Percentiles rank a stretch among this genome's conserved stretches.
Conservation (phyloP, 139 green algal genomes). For the Nannochloris sp. region DNA sequence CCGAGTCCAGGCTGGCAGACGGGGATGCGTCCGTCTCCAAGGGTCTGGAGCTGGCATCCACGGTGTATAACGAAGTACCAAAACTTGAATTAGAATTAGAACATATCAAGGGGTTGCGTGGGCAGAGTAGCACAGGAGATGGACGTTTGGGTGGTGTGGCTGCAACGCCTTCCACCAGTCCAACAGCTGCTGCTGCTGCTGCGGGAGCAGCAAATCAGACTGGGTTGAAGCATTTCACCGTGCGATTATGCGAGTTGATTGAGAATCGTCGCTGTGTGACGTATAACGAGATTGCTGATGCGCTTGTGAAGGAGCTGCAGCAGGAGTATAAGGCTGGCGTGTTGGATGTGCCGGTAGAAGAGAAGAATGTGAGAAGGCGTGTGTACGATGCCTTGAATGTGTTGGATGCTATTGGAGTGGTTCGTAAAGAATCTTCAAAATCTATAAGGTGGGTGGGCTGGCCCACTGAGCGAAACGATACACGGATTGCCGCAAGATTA, state of each 20-base stretch:
- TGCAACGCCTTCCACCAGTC: no score
- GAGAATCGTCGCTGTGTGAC: conserved; percentile 71
- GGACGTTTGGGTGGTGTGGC: conserved; percentile 12
- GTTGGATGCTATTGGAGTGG: conserved; percentile 89
- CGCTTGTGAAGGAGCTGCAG: conserved; percentile 68
- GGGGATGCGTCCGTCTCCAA: no score
- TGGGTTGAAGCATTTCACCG: conserved; percentile 44
- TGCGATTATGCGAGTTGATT: conserved; percentile 84
- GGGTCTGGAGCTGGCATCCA: no score
- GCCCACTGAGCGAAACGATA: conserved; percentile 27
- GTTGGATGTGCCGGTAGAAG: conserved; percentile 49
- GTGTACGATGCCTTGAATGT: conserved; percentile 99
- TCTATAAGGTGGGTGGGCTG: conserved; percentile 70
- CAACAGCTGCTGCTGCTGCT: no score
- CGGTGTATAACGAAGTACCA: no score
- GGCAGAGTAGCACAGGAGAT: no score
- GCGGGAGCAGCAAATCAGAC: conserved; percentile 16
- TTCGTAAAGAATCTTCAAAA: conserved; percentile 84
- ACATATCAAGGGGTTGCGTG: no score
- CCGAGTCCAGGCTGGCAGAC: no score
- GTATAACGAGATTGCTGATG: conserved; percentile 95
- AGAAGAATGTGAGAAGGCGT: conserved; percentile 88
- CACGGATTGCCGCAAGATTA: neutral
- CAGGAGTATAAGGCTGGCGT: conserved; percentile 10
- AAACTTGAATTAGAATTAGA: no score